Conservation (phyloP, 768 basidiomycete species). For the Phanerodontia chrysosporium region DNA sequence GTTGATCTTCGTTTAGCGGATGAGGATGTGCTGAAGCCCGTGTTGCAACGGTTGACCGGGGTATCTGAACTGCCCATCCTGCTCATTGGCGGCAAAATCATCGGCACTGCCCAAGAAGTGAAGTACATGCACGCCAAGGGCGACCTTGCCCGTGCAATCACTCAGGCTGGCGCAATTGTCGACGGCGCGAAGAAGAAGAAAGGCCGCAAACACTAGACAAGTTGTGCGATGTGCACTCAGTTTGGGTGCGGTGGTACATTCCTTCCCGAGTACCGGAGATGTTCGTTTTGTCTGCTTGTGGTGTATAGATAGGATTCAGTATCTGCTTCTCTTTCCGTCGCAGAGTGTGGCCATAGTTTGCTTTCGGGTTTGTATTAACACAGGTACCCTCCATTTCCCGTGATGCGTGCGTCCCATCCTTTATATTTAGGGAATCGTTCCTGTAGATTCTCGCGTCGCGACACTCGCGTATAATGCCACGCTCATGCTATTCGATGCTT, state of each 20-base stretch:
- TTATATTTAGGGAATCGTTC: neutral
- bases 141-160: slow-evolving; percentile 46
- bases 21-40: slow-evolving; percentile 53
- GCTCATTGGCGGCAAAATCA: slow-evolving; percentile 62
- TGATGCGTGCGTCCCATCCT: neutral
- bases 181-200: slow-evolving; percentile 51
- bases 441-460: neutral
- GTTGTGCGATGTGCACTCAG: neutral
- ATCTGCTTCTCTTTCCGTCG: neutral
- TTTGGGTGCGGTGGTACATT: neutral
- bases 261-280: neutral
- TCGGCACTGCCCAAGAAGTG: slow-evolving; percentile 44
- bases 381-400: neutral
- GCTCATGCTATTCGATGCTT: neutral
- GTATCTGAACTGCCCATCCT: slow-evolving; percentile 57
- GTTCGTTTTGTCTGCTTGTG: neutral
- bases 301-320: slow-evolving; percentile 3
- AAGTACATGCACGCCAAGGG: slow-evolving; percentile 45
- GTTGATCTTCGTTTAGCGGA: slow-evolving; percentile 41
- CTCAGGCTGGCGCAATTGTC: slow-evolving; percentile 54
- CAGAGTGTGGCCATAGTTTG: neutral
- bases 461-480: neutral
- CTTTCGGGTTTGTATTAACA: neutral
- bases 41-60: slow-evolving; percentile 59
- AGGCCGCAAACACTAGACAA: slow-evolving; percentile 24